phyloP scores from a whole-genome alignment of 73 alveolate species.

The Urostyla sp. region DNA sequence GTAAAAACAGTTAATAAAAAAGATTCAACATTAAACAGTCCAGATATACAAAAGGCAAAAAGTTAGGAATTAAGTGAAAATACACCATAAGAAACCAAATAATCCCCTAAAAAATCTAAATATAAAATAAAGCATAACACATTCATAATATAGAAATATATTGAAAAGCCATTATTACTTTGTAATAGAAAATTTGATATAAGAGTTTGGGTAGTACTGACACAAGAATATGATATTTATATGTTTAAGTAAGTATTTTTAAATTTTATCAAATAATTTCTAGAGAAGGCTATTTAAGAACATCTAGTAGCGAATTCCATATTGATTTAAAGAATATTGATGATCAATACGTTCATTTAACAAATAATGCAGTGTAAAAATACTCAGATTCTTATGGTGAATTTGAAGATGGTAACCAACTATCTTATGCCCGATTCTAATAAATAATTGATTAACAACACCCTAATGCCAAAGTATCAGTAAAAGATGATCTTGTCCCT shows the following conservation, averaged over 20 bases:
- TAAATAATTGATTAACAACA: conserved; percentile 51
- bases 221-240: conserved; percentile 55
- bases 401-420: conserved; percentile 84
- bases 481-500: conserved; percentile 50
- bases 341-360: conserved; percentile 78
- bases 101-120: not conserved
- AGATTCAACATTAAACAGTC: not conserved
- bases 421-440: conserved; percentile 55
- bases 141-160: conserved; percentile 64
- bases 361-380: conserved; percentile 86
- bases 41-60: not conserved
- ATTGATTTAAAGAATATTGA: conserved; percentile 62
- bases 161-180: conserved; percentile 82
- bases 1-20: conserved; percentile 37
- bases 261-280: not conserved
- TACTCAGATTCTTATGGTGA: conserved; percentile 81
- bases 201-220: conserved; percentile 80
- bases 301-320: conserved; percentile 71
- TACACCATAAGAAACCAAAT: not conserved
- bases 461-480: conserved; percentile 27
- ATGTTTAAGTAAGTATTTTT: conserved; percentile 51
- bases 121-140: conserved; percentile 61
- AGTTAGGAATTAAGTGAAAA: not conserved
- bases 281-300: conserved; percentile 86
- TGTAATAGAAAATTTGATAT: conserved; percentile 82